These are phyloP conservation scores for Silene latifolia DNA, from an alignment of 148 eudicot genomes.

Conservation along the genomic window DNA sequence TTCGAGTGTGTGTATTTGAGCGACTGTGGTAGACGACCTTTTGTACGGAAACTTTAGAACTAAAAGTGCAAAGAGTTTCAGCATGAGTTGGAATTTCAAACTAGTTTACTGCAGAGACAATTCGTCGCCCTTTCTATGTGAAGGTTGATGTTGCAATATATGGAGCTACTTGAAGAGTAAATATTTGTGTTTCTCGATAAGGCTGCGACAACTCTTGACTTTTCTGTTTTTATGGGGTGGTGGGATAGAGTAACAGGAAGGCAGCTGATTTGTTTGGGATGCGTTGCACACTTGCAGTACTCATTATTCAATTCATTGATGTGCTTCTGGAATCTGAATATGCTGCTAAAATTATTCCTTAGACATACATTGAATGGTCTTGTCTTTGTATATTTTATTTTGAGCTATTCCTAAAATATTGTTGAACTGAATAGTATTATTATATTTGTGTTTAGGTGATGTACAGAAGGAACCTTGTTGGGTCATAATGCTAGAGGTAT, in stretches of 20 bases:
- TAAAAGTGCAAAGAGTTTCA: background rate
- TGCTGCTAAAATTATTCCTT: background rate
- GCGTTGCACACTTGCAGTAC: background rate
- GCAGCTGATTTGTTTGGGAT: background rate
- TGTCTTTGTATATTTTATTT: background rate
- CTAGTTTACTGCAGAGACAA: background rate
- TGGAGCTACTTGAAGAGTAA: background rate
- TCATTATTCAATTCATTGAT: background rate
- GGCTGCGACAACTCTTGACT: background rate
- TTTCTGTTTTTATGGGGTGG: background rate
- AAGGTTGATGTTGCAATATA: background rate
- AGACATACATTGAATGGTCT: background rate
- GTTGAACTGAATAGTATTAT: background rate
- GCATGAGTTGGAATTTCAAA: background rate
- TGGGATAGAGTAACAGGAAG: background rate
- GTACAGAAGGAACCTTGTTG: slow-evolving; percentile 80
- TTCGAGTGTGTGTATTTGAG: background rate
- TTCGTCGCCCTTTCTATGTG: background rate
- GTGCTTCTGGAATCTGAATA: background rate
- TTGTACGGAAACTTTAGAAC: background rate
- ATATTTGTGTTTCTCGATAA: background rate
- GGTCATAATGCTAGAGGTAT: slow-evolving; percentile 98
- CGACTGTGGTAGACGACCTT: background rate
- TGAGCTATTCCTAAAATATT: background rate
- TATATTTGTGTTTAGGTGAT: slow-evolving; percentile 43